These are phyloP conservation scores for Plasmopara halstedii DNA, from an alignment of 352 stramenopile species.

Conservation along the genomic window DNA sequence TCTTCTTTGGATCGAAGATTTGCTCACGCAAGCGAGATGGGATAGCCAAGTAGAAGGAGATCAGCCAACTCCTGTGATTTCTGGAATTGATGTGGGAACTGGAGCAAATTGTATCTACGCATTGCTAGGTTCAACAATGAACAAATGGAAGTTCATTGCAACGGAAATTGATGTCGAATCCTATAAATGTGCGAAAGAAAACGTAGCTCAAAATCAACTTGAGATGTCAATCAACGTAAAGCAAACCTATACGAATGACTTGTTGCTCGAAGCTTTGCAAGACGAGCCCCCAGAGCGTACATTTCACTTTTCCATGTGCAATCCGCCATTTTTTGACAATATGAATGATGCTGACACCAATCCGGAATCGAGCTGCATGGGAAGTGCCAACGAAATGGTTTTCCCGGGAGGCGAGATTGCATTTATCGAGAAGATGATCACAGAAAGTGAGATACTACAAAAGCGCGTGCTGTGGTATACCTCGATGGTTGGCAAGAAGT, in stretches of 20 bases:
- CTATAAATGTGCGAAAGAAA: conserved; percentile 69
- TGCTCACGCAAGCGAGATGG: conserved; percentile 53
- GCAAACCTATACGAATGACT: conserved; percentile 26
- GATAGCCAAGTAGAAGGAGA: conserved; percentile 6
- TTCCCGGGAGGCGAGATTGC: conserved; percentile 89
- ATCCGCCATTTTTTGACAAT: conserved; percentile 93
- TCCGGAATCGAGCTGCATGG: conserved; percentile 62
- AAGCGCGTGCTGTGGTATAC: conserved; percentile 90
- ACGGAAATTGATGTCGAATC: conserved; percentile 92
- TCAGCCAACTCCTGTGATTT: conserved; percentile 17
- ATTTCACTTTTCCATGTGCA: conserved; percentile 95
- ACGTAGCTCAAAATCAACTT: conserved; percentile 87
- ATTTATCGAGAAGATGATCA: conserved; percentile 91
- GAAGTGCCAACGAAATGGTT: conserved; percentile 75
- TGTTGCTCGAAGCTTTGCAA: conserved; percentile 45
- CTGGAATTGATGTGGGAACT: conserved; percentile 93
- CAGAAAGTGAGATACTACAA: conserved; percentile 78
- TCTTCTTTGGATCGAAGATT: conserved; percentile 92
- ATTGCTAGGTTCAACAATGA: conserved; percentile 82
- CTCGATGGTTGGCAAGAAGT: conserved; percentile 91
- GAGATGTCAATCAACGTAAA: conserved; percentile 47
- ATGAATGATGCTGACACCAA: conserved; percentile 75
- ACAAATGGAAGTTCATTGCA: conserved; percentile 89
- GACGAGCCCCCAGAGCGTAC: conserved; percentile 12
- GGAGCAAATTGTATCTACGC: conserved; percentile 95